Conservation (phyloP, 148 eudicot species). For the Cornus controversa region DNA sequence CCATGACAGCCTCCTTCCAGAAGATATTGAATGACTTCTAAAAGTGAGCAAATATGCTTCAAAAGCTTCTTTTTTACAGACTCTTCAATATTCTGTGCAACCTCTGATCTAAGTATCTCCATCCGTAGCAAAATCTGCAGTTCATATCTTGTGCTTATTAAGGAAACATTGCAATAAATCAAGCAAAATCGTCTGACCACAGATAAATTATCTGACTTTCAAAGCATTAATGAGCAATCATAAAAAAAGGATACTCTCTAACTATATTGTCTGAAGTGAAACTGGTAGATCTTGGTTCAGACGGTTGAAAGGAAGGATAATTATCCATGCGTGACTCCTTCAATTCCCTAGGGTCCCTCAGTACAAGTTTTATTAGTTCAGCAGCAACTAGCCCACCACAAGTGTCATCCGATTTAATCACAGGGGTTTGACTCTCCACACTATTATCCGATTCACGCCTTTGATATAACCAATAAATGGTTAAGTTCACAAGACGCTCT, state of each 20-base stretch:
- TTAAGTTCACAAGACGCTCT: conserved; percentile 58
- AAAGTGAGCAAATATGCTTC: conserved; percentile 74
- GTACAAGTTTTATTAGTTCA: conserved; percentile 48
- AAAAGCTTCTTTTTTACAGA: conserved; percentile 59
- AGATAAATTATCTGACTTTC: background rate
- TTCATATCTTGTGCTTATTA: conserved; percentile 64
- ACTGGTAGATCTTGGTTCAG: conserved; percentile 16
- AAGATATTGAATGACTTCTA: conserved; percentile 78
- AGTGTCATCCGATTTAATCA: conserved; percentile 36
- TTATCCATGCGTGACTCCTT: conserved; percentile 40
- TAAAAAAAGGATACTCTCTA: conserved; percentile 77
- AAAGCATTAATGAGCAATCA: background rate
- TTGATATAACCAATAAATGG: conserved; percentile 55
- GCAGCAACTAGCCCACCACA: conserved; percentile 31
- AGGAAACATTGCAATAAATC: conserved; percentile 32
- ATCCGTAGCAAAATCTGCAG: conserved; percentile 82
- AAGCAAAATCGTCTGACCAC: background rate
- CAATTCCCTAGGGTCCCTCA: conserved; percentile 65
- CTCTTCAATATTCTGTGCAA: conserved; percentile 43
- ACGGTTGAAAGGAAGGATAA: conserved; percentile 19
- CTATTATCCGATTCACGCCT: conserved; percentile 28
- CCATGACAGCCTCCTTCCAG: conserved; percentile 92
- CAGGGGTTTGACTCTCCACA: conserved; percentile 29
- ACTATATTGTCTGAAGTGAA: conserved; percentile 37
- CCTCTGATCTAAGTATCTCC: conserved; percentile 76